These are phyloP conservation scores for Tulasnella sp. DNA, from an alignment of 768 basidiomycete genomes.

Conservation along the genomic window DNA sequence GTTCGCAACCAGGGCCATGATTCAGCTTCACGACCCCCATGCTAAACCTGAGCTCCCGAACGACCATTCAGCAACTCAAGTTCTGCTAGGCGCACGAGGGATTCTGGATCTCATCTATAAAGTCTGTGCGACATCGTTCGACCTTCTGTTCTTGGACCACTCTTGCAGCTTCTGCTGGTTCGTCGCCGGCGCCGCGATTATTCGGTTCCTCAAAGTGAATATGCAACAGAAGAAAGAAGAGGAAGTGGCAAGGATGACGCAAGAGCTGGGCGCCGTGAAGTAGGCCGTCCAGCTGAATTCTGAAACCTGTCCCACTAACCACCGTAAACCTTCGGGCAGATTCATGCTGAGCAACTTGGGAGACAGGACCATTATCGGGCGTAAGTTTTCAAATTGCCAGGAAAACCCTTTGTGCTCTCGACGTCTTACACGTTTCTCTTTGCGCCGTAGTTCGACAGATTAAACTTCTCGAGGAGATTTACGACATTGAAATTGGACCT, in stretches of 20 bases:
- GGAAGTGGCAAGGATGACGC: not conserved
- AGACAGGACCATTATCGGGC: not conserved
- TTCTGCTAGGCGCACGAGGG: slow-evolving; percentile 9
- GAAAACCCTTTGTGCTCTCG: not conserved
- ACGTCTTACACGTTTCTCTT: not conserved
- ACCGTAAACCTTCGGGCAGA: not conserved
- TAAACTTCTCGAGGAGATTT: slow-evolving; percentile 3
- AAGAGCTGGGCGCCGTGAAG: slow-evolving; percentile 7
- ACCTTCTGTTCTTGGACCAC: slow-evolving; percentile 8
- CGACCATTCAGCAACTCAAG: not conserved
- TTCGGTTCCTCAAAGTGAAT: not conserved
- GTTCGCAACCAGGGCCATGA: slow-evolving; percentile 5
- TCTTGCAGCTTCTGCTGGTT: slow-evolving; percentile 5
- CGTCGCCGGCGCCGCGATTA: not conserved
- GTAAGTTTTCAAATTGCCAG: not conserved
- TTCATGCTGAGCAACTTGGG: slow-evolving; percentile 5
- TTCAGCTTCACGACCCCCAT: slow-evolving; percentile 18
- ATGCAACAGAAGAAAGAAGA: not conserved
- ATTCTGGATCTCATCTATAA: slow-evolving; percentile 15
- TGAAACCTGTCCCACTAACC: not conserved
- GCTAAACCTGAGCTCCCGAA: slow-evolving; percentile 1
- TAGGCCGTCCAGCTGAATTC: not conserved
- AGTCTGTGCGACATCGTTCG: slow-evolving; percentile 15
- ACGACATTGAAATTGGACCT: not conserved
- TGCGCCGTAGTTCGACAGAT: not conserved